A percentile compares a stretch with the other conserved stretches of the same genome.
phyloP scores from a whole-genome alignment of 2,329 filamentous ascomycete species.

The Cladosporium sp. region DNA sequence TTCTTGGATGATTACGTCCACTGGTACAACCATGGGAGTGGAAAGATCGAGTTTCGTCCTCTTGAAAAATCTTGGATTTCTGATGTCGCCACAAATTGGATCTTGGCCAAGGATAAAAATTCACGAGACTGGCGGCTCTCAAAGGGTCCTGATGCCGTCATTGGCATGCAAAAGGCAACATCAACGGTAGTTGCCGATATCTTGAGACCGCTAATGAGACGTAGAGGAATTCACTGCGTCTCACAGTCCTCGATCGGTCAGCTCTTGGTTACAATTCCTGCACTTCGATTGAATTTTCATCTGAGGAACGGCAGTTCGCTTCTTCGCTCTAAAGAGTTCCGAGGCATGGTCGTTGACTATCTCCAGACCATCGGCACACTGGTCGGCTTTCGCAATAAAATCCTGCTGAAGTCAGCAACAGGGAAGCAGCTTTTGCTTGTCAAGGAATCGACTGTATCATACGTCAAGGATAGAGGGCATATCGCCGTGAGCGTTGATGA shows the following conservation, averaged over 20 bases:
- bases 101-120: slow-evolving; percentile 40
- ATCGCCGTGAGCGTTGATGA: slow-evolving; percentile 33
- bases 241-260: slow-evolving; percentile 13
- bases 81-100: slow-evolving; percentile 14
- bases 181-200: slow-evolving; percentile 50
- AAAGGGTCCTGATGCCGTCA: slow-evolving; percentile 4
- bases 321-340: slow-evolving; percentile 21
- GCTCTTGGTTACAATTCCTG: slow-evolving; percentile 21
- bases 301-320: slow-evolving; percentile 10
- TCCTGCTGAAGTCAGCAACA: slow-evolving; percentile 42
- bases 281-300: slow-evolving; percentile 22
- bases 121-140: slow-evolving; percentile 32
- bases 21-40: slow-evolving; percentile 52
- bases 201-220: slow-evolving; percentile 31
- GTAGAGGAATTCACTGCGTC: slow-evolving; percentile 15
- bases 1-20: slow-evolving; percentile 54
- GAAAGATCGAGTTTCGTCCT: slow-evolving; percentile 50
- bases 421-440: slow-evolving; percentile 50
- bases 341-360: slow-evolving; percentile 34
- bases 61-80: slow-evolving; percentile 19
- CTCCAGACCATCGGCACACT: slow-evolving; percentile 58
- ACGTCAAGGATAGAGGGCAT: slow-evolving; percentile 40
- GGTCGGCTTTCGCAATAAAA: slow-evolving; percentile 56
- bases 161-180: slow-evolving; percentile 14
- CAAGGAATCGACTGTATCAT: slow-evolving; percentile 33